Base-by-base conservation (phyloP, 768 basidiomycete genomes). In the Termitomyces sp. region DNA sequence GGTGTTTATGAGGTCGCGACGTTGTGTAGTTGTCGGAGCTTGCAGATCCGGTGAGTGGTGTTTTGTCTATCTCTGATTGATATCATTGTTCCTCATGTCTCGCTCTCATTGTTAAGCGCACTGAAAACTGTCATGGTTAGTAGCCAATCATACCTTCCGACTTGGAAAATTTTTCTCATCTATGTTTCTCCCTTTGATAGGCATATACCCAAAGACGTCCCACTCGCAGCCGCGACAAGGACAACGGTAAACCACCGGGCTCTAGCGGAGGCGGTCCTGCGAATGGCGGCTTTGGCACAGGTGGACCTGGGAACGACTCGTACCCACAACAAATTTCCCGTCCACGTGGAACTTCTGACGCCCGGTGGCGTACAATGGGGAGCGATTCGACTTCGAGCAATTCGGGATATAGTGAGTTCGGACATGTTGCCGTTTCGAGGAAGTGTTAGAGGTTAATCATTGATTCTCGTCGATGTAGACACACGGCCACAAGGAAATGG, bases 1-100 rank as follows among this genome's bases (percentile, higher is more conserved):
- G 91, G 90, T 27, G 89, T 98, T 44, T 98, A 98, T 69, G 95
- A 97, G 70, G 94, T 97, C 10, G 93, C 95, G 9, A 96, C 95
- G 3, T 75, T 98, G 4, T 94, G 93, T 67, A 91, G 86, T 62
- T 91, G 89, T 69, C 84, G 92, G 61, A 89, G 91, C 67, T 75
- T 98, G 57, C 95, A 97, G 67, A 93, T 97, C 64, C 80, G 95
- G 87, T 89, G 72, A 50, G 83, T 33, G 27, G 45, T 51, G 13
- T 16, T 27, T 52, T 40, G 56, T 20, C 32, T 24, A 24, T 64
- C 61, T 57, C 56, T 63, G 20, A 14, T 20, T 16, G 18, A 34
- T 48, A 18, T 43, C 10, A 44, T 43, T 48, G 4, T 55, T 64
- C 56, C 65, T 46, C 64, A 67, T 43, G 47, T 69, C 60, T 44